Evolutionary conservation across 805 yeast genomes (phyloP).

Genomic region (Saturnispora galanensis): DNA sequence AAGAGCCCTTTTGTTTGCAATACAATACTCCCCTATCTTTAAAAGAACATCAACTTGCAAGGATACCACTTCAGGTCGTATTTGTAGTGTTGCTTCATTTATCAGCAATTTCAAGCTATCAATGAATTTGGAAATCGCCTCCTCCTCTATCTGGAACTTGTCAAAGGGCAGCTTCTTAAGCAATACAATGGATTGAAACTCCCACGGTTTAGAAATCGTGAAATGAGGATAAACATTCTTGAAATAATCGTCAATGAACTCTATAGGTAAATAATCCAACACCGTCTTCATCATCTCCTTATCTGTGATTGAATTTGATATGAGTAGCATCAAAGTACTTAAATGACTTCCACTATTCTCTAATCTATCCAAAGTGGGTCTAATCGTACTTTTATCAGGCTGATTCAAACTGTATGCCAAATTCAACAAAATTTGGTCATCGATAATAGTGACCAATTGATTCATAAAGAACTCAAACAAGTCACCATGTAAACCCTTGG

Average conservation of each 20-base stretch:
- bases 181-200: slow-evolving; percentile 11
- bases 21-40: slow-evolving; percentile 1
- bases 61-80: slow-evolving; percentile 6
- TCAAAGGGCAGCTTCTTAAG: slow-evolving; percentile 7
- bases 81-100: slow-evolving; percentile 6
- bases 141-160: not conserved
- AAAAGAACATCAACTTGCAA: slow-evolving; percentile 8
- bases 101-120: not conserved
- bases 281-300: not conserved
- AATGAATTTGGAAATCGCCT: not conserved
- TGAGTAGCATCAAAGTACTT: slow-evolving; percentile 3
- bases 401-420: slow-evolving; percentile 7
- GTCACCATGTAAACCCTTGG: not conserved
- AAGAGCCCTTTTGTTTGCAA: not conserved
- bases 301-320: slow-evolving; percentile 9
- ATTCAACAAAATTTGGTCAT: slow-evolving; percentile 10
- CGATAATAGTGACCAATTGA: not conserved
- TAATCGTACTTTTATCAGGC: not conserved
- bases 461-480: not conserved
- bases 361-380: not conserved
- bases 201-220: slow-evolving; percentile 10
- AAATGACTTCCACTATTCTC: not conserved
- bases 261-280: not conserved
- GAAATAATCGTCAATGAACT: slow-evolving; percentile 7
- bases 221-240: slow-evolving; percentile 2